A percentile compares a stretch with the other conserved stretches of the same genome.
phyloP scores from a whole-genome alignment of 352 stramenopile species.

The Elongisporangium prolatum region DNA sequence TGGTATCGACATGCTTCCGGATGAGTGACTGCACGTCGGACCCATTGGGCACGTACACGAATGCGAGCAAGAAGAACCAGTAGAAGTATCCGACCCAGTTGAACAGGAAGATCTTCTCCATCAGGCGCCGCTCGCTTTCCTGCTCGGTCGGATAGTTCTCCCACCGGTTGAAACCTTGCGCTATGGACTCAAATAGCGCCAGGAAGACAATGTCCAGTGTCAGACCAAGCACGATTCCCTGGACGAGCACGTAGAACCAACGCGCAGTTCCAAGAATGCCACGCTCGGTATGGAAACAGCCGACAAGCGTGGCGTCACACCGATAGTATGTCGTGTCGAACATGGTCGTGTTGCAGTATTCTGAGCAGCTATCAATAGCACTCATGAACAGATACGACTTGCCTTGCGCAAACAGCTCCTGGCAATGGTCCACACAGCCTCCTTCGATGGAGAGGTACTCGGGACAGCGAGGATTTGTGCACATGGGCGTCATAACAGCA shows the following conservation, averaged over 20 bases:
- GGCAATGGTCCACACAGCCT: slow-evolving; percentile 38
- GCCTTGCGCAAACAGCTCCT: slow-evolving; percentile 39
- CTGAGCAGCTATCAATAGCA: slow-evolving; percentile 29
- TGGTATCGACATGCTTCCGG: slow-evolving; percentile 30
- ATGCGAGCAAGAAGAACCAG: slow-evolving; percentile 61
- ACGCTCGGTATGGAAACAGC: slow-evolving; percentile 46
- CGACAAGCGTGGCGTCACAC: slow-evolving; percentile 41
- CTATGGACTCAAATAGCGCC: slow-evolving; percentile 51
- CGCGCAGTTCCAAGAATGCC: slow-evolving; percentile 54
- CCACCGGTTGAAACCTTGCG: slow-evolving; percentile 49
- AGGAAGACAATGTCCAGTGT: slow-evolving; percentile 68
- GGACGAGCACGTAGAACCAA: slow-evolving; percentile 61
- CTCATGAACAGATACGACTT: slow-evolving; percentile 49
- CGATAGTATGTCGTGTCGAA: slow-evolving; percentile 51
- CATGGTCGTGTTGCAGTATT: slow-evolving; percentile 32
- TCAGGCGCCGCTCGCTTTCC: slow-evolving; percentile 41
- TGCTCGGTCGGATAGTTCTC: slow-evolving; percentile 61
- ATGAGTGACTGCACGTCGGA: slow-evolving; percentile 38
- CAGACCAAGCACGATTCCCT: slow-evolving; percentile 51
- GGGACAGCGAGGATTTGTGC: slow-evolving; percentile 47
- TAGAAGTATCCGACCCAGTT: slow-evolving; percentile 76
- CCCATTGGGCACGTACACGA: slow-evolving; percentile 60
- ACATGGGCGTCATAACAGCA: slow-evolving; percentile 63
- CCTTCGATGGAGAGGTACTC: slow-evolving; percentile 25
- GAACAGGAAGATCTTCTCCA: slow-evolving; percentile 68